A percentile compares a stretch with the other conserved stretches of the same genome.
Conservation (phyloP, 148 eudicot genomes). For the Fallopia convolvulus region DNA sequence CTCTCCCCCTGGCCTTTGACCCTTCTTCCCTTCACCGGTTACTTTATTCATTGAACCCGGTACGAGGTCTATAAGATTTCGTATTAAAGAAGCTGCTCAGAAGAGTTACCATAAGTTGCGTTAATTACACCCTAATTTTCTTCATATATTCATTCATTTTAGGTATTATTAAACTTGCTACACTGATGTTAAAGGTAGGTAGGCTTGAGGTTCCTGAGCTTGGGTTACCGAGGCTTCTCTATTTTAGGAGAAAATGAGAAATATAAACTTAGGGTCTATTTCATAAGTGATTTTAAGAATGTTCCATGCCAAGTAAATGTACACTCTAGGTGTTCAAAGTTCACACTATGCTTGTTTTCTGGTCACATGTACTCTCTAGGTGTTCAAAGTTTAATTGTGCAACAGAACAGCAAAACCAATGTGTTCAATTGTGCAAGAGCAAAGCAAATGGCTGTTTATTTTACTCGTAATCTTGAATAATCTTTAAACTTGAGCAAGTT, state of each 20-base stretch:
- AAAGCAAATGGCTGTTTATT: neutral
- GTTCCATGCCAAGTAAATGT: neutral
- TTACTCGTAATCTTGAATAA: neutral
- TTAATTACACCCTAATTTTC: neutral
- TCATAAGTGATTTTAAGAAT: neutral
- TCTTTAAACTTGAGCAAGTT: neutral
- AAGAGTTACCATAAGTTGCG: conserved; percentile 38
- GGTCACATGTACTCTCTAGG: neutral
- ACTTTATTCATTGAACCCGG: too few relatives aligned
- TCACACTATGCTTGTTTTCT: neutral
- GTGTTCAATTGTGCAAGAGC: neutral
- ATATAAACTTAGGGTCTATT: neutral
- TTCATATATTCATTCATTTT: too few relatives aligned
- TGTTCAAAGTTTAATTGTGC: neutral
- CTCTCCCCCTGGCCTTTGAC: too few relatives aligned
- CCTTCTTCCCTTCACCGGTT: too few relatives aligned
- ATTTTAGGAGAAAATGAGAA: neutral
- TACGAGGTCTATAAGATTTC: too few relatives aligned
- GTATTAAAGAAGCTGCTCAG: conserved; percentile 97
- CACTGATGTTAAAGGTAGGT: neutral
- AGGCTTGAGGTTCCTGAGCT: neutral
- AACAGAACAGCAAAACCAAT: neutral
- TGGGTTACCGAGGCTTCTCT: neutral
- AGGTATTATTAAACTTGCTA: neutral
- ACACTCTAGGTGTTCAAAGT: too few relatives aligned